Evolutionary conservation across 1,284 basidiomycete genomes (phyloP).

Genomic region (Agaricales sp.): DNA sequence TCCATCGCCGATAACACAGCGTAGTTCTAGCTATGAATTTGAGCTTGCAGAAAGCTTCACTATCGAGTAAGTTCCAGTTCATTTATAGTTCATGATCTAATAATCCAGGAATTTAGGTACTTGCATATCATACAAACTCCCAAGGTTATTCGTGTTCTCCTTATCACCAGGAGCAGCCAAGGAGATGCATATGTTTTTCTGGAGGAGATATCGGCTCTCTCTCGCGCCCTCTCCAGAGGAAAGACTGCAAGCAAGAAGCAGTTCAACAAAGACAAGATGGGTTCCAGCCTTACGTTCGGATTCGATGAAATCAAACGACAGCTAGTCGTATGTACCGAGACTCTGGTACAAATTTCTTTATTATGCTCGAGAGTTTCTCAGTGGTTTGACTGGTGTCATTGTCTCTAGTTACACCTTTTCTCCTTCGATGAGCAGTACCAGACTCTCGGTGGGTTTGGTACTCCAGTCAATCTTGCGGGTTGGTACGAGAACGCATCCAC

Average conservation of each 20-base stretch:
- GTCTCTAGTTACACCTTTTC: constrained; percentile 33
- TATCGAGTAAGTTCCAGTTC: neutral
- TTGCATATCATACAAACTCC: neutral
- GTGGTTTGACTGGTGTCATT: neutral
- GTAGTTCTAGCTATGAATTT: neutral
- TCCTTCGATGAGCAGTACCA: constrained; percentile 33
- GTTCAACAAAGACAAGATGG: constrained; percentile 30
- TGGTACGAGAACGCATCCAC: constrained; percentile 34
- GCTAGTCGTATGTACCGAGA: constrained; percentile 30
- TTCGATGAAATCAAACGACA: constrained; percentile 40
- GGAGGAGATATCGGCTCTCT: neutral
- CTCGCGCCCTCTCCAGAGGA: neutral
- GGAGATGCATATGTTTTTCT: neutral
- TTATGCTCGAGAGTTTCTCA: neutral
- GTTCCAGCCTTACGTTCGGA: constrained; percentile 28
- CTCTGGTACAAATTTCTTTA: constrained; percentile 31
- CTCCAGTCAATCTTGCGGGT: constrained; percentile 23
- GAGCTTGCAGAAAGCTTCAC: neutral
- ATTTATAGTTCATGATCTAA: no score
- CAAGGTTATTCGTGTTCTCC: neutral
- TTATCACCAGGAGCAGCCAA: neutral
- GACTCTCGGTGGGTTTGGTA: constrained; percentile 25
- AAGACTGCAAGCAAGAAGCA: neutral
- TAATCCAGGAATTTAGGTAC: no score
- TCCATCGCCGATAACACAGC: constrained; percentile 20